phyloP scores from a whole-genome alignment of 2,329 filamentous ascomycete species.

The Fusarium sp. region DNA sequence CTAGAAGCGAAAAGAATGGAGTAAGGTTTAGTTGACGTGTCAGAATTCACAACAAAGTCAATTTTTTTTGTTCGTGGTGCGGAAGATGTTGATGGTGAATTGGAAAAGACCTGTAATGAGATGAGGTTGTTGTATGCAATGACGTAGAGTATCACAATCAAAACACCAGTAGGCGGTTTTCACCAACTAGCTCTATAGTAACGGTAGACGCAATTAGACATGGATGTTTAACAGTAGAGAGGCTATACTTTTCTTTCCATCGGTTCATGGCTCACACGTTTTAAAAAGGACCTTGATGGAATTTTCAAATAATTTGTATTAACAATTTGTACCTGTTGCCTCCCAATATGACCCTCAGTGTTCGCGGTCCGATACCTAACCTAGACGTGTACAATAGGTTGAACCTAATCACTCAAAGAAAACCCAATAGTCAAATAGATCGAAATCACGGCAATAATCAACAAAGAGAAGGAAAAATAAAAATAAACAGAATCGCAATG shows the following conservation, averaged over 20 bases:
- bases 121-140: conserved; percentile 8
- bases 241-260: not conserved
- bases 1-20: not conserved
- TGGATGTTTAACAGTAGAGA: not conserved
- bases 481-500: not conserved
- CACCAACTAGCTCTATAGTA: not conserved
- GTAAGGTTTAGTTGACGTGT: not conserved
- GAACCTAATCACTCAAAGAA: not conserved
- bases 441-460: not conserved
- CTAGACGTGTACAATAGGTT: not conserved
- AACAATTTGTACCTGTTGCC: not conserved
- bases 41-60: not conserved
- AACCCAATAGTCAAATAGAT: not conserved
- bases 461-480: not conserved
- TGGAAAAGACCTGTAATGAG: not conserved
- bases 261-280: not conserved
- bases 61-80: not conserved
- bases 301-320: not conserved
- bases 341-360: not conserved
- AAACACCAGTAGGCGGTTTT: not conserved
- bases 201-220: not conserved
- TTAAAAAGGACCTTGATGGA: not conserved
- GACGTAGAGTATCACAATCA: conserved; percentile 18
- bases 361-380: not conserved
- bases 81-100: not conserved